Percentiles rank a stretch among this genome's conserved stretches.
These are phyloP conservation scores for Talaromyces sp. DNA, from an alignment of 2,329 filamentous ascomycete species.

Conservation along the genomic window DNA sequence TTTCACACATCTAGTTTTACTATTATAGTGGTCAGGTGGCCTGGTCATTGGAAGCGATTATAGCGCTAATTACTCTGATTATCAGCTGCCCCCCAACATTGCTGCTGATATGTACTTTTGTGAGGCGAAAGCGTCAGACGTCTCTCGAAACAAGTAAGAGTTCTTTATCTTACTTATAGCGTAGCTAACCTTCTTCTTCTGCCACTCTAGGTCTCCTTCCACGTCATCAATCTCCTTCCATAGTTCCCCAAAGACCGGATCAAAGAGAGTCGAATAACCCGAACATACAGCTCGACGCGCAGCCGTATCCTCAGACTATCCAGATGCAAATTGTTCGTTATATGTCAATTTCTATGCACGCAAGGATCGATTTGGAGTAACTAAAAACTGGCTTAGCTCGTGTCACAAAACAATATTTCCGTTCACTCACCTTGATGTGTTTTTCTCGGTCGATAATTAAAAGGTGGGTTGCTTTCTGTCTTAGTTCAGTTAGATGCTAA, in stretches of 20 bases:
- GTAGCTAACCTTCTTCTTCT: neutral
- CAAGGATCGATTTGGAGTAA: no score
- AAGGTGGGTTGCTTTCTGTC: no score
- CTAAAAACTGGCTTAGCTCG: neutral
- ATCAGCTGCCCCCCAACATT: neutral
- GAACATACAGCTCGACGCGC: neutral
- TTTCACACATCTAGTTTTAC: neutral
- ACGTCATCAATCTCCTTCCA: neutral
- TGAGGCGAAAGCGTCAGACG: neutral
- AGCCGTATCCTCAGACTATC: neutral
- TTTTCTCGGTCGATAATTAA: no score
- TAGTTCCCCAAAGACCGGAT: neutral
- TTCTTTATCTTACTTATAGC: neutral
- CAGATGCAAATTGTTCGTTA: conserved; percentile 1
- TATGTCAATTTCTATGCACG: neutral
- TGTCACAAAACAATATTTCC: neutral
- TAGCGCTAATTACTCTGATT: conserved; percentile 1
- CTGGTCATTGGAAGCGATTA: neutral
- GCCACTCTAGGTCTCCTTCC: neutral
- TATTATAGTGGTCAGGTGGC: neutral
- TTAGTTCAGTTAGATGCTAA: no score
- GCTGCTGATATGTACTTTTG: neutral
- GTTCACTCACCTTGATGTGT: neutral
- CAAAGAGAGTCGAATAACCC: neutral
- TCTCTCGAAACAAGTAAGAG: neutral